A percentile compares a stretch with the other conserved stretches of the same genome.
Evolutionary conservation across 1,284 basidiomycete species (phyloP).

Genomic region (Leucoagaricus sp.): DNA sequence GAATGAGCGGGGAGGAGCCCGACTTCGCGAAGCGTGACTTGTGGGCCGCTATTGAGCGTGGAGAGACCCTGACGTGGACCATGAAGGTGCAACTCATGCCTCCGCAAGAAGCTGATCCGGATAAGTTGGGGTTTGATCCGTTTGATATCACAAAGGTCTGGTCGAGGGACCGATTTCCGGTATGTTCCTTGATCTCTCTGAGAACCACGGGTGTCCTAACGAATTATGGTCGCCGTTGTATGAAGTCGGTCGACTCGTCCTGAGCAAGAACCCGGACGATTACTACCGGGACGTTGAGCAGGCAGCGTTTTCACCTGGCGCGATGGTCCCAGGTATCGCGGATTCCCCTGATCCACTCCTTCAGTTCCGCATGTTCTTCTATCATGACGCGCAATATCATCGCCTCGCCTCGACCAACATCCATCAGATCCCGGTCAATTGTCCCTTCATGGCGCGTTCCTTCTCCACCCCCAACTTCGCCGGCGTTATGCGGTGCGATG

Average conservation of each 20-base stretch:
- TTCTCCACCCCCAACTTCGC: constrained; percentile 15
- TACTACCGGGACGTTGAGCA: constrained; percentile 17
- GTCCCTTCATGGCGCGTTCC: constrained; percentile 16
- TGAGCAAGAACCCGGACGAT: constrained; percentile 17
- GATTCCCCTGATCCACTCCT: constrained; percentile 16
- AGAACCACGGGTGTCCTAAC: no score
- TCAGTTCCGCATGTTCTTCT: constrained; percentile 19
- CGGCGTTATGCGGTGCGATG: constrained; percentile 14
- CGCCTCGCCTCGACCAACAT: constrained; percentile 16
- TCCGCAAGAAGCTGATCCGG: constrained; percentile 13
- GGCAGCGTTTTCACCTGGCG: constrained; percentile 14
- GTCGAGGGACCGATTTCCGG: constrained; percentile 11
- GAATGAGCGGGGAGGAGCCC: constrained; percentile 14
- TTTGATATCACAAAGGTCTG: constrained; percentile 17
- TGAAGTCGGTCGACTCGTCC: constrained; percentile 15
- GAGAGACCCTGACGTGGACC: constrained; percentile 13
- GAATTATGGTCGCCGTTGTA: no score
- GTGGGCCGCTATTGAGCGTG: constrained; percentile 14
- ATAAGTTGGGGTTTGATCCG: constrained; percentile 16
- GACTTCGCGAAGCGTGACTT: constrained; percentile 15
- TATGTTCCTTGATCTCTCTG: not conserved
- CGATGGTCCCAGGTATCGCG: constrained; percentile 15
- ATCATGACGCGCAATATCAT: constrained; percentile 17
- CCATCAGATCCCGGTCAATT: constrained; percentile 18
- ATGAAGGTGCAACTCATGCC: constrained; percentile 17